Base-by-base conservation (phyloP, 2,329 filamentous ascomycete genomes). In the Akanthomyces dipterigenus region DNA sequence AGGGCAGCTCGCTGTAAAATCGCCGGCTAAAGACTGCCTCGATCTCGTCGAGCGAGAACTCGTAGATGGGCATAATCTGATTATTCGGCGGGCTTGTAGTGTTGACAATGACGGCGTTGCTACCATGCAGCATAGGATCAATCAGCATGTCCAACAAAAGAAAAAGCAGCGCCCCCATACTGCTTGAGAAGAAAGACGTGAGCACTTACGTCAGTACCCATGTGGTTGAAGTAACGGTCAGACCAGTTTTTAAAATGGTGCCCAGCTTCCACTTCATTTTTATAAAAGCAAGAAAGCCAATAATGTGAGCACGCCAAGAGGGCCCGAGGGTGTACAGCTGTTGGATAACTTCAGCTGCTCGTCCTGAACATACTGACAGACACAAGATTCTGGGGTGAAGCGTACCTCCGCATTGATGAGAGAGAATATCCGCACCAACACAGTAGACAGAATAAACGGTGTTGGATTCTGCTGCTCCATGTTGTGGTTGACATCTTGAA, bases 371-470 rank as follows among this genome's bases (percentile, higher is more conserved):
- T 26, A 16, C 3, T 6, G 22, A 24, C 45, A 14, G 12, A 14
- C 9, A 24, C 14, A n/a, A 50, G 12, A n/a, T 5, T 18, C 16
- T 34, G 24, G 11, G 18, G 24, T 9, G 14, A 24, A 24, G 8
- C 43, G 1, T 48, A 57, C 55, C 55, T 57, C 55, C 6, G 55
- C 28, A 38, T 57, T 57, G n/a, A 57, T 38, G 6, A 57, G 55
- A n/a, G 55, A 57, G 20, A 57, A 57, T 36, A 57, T 57, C 26
- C 55, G 42, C 20, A 48, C 43, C 31, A 57, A 7, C 42, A 57
- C 55, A 12, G 42, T 26, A 11, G 26, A 18, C 20, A 45, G 24
- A 14, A n/a, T 34, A 3, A 20, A 6, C 5, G 28, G 43, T 1
- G 24, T 57, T 14, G n/a, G 20, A 7, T 48, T 26, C 12, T 48